Conservation (phyloP, 768 basidiomycete genomes). For the Tulasnella sp. region DNA sequence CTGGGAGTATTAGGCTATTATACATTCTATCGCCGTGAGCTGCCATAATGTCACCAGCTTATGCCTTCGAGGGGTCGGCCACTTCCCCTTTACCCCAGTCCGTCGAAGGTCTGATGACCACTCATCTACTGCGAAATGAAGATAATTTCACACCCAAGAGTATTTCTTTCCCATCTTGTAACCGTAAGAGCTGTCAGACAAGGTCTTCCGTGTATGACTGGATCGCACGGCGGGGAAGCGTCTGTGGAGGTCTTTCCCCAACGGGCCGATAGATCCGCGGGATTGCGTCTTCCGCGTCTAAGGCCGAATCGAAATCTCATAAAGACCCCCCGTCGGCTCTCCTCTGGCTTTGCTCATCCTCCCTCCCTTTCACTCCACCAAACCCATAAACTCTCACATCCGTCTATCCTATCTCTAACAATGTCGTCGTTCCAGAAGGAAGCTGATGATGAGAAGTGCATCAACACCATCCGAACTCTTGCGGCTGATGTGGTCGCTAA, state of each 20-base stretch:
- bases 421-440: conserved; percentile 30
- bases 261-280: conserved; percentile 17
- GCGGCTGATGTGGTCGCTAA: conserved; percentile 74
- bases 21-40: background rate
- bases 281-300: background rate
- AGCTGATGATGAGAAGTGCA: conserved; percentile 51
- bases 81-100: background rate
- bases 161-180: background rate
- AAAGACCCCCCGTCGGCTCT: background rate
- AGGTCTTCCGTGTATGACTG: background rate
- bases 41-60: background rate
- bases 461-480: conserved; percentile 71
- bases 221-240: background rate
- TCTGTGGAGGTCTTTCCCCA: background rate
- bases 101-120: background rate
- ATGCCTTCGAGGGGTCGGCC: background rate
- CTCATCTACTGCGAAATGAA: background rate
- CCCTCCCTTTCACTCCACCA: background rate
- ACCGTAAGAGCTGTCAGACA: background rate
- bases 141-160: background rate
- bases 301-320: conserved; percentile 7
- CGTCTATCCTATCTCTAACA: background rate
- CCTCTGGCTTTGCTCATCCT: background rate
- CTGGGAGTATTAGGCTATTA: background rate
- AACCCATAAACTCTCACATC: conserved; percentile 1